A percentile compares a stretch with the other conserved stretches of the same genome.
Evolutionary conservation across 768 basidiomycete species (phyloP).

Genomic region (Rhizopogon salebrosus): DNA sequence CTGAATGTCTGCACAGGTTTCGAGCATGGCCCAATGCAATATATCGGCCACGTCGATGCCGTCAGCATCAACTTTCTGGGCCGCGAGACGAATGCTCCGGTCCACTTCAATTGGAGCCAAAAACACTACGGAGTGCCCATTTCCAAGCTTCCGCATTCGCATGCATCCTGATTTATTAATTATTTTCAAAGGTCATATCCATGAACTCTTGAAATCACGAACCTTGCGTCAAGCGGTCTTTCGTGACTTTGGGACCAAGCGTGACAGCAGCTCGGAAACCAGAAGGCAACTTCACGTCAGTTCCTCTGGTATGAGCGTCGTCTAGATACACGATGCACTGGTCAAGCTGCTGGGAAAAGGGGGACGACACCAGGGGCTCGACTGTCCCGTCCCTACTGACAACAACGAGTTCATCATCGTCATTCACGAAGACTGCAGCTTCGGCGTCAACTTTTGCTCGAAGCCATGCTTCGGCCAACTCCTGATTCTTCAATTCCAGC

Average conservation of each 20-base stretch:
- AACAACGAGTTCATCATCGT: conserved; percentile 30
- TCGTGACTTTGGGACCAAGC: conserved; percentile 32
- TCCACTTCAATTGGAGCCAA: conserved; percentile 41
- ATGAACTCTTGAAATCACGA: background rate
- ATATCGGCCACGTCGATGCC: conserved; percentile 25
- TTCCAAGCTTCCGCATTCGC: conserved; percentile 47
- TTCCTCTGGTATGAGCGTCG: conserved; percentile 36
- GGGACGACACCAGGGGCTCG: conserved; percentile 27
- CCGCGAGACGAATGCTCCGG: conserved; percentile 26
- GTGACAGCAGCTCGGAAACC: conserved; percentile 33
- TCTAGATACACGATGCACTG: conserved; percentile 34
- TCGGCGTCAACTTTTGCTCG: conserved; percentile 5
- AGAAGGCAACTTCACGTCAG: conserved; percentile 31
- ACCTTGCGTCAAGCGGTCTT: conserved; percentile 33
- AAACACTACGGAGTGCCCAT: conserved; percentile 43
- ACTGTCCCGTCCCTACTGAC: conserved; percentile 22
- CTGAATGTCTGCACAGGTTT: conserved; percentile 40
- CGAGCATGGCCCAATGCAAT: conserved; percentile 38
- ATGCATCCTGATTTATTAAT: conserved; percentile 37
- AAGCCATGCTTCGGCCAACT: conserved; percentile 40
- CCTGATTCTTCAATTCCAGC: conserved; percentile 41
- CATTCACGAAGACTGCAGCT: conserved; percentile 30
- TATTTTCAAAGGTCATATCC: background rate
- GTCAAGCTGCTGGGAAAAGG: conserved; percentile 28
- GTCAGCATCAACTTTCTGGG: conserved; percentile 4